Evolutionary conservation across 257 asterid species (phyloP).

Genomic region (Paraleonurus japonicus): DNA sequence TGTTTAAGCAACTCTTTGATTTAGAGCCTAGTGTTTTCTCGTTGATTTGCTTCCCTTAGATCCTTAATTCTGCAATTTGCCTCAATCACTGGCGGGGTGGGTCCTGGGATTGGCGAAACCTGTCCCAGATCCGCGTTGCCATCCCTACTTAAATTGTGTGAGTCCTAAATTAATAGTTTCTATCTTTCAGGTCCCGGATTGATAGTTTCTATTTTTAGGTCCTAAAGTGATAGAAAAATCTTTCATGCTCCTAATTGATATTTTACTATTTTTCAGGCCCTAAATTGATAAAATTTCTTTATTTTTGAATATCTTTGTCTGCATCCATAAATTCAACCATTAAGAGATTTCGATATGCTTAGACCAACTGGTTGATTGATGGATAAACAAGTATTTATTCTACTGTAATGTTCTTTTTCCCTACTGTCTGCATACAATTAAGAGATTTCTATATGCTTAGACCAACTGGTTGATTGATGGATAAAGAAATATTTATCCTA

Average conservation of each 20-base stretch:
- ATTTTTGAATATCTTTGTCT: neutral
- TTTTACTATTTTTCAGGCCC: no score
- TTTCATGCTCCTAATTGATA: no score
- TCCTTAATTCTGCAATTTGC: neutral
- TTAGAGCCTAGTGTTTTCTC: neutral
- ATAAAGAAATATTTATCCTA: constrained; percentile 5
- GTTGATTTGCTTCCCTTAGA: neutral
- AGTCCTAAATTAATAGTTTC: no score
- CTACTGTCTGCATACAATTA: no score
- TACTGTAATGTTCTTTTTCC: constrained; percentile 10
- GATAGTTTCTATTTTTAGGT: no score
- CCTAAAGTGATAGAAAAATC: no score
- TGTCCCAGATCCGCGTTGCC: no score
- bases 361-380: neutral
- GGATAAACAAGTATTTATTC: constrained; percentile 1
- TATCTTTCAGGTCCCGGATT: no score
- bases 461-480: neutral
- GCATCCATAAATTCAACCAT: neutral
- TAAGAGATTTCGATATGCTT: neutral
- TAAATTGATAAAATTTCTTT: no score
- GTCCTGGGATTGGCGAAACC: no score
- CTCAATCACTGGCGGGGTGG: neutral
- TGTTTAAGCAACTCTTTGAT: neutral
- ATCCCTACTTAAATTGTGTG: no score
- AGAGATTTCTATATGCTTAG: neutral